phyloP scores from a whole-genome alignment of 768 basidiomycete species.

The Hypholoma fasciculare region DNA sequence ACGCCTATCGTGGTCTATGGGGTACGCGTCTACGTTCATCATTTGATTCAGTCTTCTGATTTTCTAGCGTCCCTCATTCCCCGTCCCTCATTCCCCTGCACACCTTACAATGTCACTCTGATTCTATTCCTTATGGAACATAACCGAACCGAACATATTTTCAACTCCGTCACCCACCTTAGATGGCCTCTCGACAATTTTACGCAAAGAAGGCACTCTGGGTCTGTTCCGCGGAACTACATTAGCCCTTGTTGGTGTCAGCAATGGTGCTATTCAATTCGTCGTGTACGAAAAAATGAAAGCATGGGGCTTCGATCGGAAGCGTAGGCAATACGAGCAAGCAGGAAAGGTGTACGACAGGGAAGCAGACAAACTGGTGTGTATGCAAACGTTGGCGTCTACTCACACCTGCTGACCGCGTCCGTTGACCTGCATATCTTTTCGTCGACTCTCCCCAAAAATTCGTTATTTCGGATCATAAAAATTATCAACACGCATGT shows the following conservation, averaged over 20 bases:
- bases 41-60: not conserved
- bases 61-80: not conserved
- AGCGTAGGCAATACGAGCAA: slow-evolving; percentile 59
- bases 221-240: slow-evolving; percentile 89
- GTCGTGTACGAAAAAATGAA: slow-evolving; percentile 98
- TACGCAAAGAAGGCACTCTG: slow-evolving; percentile 66
- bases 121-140: not conserved
- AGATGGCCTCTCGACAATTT: slow-evolving; percentile 74
- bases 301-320: slow-evolving; percentile 80
- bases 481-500: too few relatives aligned
- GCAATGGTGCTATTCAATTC: slow-evolving; percentile 95
- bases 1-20: slow-evolving; percentile 78
- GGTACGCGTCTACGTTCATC: slow-evolving; percentile 42
- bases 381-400: slow-evolving; percentile 20
- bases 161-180: not conserved
- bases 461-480: not conserved
- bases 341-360: slow-evolving; percentile 65
- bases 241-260: slow-evolving; percentile 88
- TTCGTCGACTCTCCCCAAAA: not conserved
- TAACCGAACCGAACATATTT: not conserved
- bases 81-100: not conserved
- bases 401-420: not conserved
- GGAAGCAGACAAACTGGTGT: slow-evolving; percentile 84
- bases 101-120: not conserved
- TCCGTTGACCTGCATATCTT: not conserved